phyloP scores from a whole-genome alignment of 441 rosid genomes.

The Breynia disticha region DNA sequence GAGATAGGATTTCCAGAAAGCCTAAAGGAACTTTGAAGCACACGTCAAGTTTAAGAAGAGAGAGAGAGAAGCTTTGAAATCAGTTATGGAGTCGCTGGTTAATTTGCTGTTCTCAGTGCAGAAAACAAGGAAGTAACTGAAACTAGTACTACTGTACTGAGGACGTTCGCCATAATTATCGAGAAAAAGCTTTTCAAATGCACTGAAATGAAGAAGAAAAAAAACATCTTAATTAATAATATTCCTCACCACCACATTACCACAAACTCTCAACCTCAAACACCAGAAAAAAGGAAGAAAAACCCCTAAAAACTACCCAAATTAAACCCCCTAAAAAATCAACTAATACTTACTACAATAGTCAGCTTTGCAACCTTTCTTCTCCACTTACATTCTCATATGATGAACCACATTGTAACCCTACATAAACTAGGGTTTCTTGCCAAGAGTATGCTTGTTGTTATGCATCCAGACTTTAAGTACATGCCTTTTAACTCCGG shows the following conservation, averaged over 20 bases:
- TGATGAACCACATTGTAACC: too few relatives aligned
- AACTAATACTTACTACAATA: too few relatives aligned
- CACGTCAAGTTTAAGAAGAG: too few relatives aligned
- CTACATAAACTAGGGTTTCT: conserved; percentile 40
- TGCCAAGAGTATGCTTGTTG: too few relatives aligned
- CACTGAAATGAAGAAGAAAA: conserved; percentile 9
- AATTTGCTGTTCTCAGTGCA: conserved; percentile 15
- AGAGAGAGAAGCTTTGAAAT: not conserved
- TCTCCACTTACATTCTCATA: too few relatives aligned
- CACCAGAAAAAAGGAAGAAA: not conserved
- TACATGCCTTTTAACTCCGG: conserved; percentile 62
- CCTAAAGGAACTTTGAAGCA: too few relatives aligned
- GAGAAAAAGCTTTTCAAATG: conserved; percentile 9
- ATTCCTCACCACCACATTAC: conserved; percentile 11
- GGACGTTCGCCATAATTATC: not conserved
- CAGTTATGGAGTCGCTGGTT: not conserved
- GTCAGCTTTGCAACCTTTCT: too few relatives aligned
- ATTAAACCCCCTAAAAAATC: too few relatives aligned
- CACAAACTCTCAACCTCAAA: not conserved
- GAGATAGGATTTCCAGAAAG: too few relatives aligned
- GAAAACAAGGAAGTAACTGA: conserved; percentile 10
- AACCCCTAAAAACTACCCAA: too few relatives aligned
- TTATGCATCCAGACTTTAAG: conserved; percentile 98
- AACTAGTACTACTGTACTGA: not conserved
- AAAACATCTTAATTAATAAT: conserved; percentile 15